Evolutionary conservation across 2,329 filamentous ascomycete species (phyloP).

Genomic region (Phialemoniopsis sp.): DNA sequence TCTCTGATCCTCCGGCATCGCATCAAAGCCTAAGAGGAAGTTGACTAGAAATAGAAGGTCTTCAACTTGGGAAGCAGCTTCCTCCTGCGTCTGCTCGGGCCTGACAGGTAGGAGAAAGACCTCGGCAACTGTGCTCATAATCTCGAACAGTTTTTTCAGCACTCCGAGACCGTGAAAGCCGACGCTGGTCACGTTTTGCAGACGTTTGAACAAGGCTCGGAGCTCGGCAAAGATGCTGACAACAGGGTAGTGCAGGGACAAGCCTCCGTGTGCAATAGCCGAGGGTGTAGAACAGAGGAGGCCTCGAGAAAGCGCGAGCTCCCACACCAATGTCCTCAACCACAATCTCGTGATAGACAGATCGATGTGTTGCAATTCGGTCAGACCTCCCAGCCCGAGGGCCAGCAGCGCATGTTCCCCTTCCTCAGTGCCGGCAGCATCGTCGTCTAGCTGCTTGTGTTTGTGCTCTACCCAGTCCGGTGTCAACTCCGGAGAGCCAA

Average conservation of each 20-base stretch:
- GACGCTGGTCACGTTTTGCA: slow-evolving; percentile 36
- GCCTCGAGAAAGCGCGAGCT: slow-evolving; percentile 32
- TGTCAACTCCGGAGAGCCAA: too few species aligned
- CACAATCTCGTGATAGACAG: slow-evolving; percentile 34
- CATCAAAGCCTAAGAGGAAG: too few species aligned
- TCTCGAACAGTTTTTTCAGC: slow-evolving; percentile 55
- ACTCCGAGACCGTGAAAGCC: slow-evolving; percentile 53
- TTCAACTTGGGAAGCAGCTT: too few species aligned
- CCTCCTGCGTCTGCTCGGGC: too few species aligned
- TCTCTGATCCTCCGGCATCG: too few species aligned
- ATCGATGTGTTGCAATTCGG: slow-evolving; percentile 33
- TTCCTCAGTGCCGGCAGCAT: slow-evolving; percentile 24
- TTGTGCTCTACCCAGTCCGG: slow-evolving; percentile 34
- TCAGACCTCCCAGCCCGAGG: slow-evolving; percentile 23
- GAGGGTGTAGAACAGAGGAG: slow-evolving; percentile 27
- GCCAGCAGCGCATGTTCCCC: too few species aligned
- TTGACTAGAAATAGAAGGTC: too few species aligned
- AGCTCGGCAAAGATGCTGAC: slow-evolving; percentile 31
- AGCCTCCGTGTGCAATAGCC: slow-evolving; percentile 25
- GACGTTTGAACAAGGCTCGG: slow-evolving; percentile 26
- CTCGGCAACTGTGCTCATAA: slow-evolving; percentile 55
- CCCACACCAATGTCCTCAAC: slow-evolving; percentile 35
- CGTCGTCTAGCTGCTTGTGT: slow-evolving; percentile 31
- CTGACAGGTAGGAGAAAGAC: too few species aligned
- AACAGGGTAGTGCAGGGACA: slow-evolving; percentile 33